Base-by-base conservation (phyloP, 1,139 yeast genomes). In the Pneumocystis sp. region DNA sequence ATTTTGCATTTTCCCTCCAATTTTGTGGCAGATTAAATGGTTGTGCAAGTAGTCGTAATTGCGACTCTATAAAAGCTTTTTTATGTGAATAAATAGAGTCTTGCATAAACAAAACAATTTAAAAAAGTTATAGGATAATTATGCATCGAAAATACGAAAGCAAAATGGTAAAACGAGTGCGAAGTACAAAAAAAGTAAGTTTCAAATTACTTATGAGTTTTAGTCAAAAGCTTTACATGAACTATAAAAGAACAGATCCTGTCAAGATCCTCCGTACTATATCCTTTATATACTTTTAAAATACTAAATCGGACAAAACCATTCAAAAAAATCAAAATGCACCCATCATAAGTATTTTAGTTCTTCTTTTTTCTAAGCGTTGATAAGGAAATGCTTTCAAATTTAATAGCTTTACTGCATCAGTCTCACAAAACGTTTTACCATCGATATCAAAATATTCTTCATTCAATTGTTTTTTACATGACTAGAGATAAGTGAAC, bases 361-460 rank as follows among this genome's bases (percentile, higher is more conserved):
- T 59, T 29, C 25, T 31, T 17, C 61, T 29, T 42, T 42, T 39
- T 6, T 59, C 61, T 15, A 59, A 12, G 1, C 31, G 61, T 39
- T 39, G 61, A 25, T 31, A 39, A 6, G 61, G 45, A 39, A 39
- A 17, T 25, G 31, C 17, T 12, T 31, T 42, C 10, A 59, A 17
- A 39, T 15, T 59, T 8, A 42, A 12, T 15, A 59, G 17, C 8
- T 42, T 39, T 2, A 31, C n/a, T n/a, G 37, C 61, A 31, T 59
- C 45, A 10, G 10, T 21, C 31, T 59, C 61, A 15, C 61, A 59
- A 59, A 8, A 59, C 8, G 40, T 3, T 59, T 42, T 39, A 2
- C 61, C 61, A 42, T 42, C 31, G n/a, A 59, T 59, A 42, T 59
- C 61, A 10, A 59, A 59, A 59, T 59, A 59, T 21, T 59, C 61